These are phyloP conservation scores for Annona cherimola DNA, from an alignment of 164 flowering plant genomes.

Conservation along the genomic window DNA sequence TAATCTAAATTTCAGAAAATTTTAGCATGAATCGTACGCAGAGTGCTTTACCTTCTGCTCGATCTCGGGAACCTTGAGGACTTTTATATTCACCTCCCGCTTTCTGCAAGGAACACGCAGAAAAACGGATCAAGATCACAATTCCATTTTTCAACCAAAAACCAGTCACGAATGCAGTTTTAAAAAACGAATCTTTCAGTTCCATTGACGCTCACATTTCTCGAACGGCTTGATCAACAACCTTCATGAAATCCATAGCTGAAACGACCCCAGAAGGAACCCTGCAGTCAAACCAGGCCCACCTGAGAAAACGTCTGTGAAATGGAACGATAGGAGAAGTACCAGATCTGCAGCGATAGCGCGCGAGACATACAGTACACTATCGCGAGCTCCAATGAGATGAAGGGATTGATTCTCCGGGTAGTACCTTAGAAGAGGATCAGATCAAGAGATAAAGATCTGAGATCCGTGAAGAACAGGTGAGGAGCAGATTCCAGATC, in stretches of 20 bases:
- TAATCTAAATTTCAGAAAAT: too few relatives aligned
- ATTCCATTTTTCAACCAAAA: not conserved
- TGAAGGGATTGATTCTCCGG: not conserved
- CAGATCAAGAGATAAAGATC: not conserved
- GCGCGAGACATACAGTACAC: not conserved
- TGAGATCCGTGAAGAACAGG: not conserved
- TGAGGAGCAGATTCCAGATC: too few relatives aligned
- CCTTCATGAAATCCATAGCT: constrained; percentile 99
- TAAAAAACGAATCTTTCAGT: not conserved
- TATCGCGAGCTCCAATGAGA: not conserved
- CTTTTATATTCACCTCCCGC: constrained; percentile 76
- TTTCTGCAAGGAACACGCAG: constrained; percentile 42
- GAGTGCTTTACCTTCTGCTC: constrained; percentile 73
- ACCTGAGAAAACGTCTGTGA: not conserved
- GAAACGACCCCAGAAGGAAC: not conserved
- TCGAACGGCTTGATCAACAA: constrained; percentile 87
- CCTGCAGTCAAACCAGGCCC: not conserved
- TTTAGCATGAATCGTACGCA: not conserved
- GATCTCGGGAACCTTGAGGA: constrained; percentile 35
- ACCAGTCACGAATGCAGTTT: not conserved
- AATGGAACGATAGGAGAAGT: not conserved
- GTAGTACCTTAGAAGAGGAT: not conserved
- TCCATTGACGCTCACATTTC: constrained; percentile 61
- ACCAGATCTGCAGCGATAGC: not conserved
- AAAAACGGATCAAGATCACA: constrained; percentile 1